Base-by-base conservation (phyloP, 192 early-diverging fungal species). In the Backusella australiensis region DNA sequence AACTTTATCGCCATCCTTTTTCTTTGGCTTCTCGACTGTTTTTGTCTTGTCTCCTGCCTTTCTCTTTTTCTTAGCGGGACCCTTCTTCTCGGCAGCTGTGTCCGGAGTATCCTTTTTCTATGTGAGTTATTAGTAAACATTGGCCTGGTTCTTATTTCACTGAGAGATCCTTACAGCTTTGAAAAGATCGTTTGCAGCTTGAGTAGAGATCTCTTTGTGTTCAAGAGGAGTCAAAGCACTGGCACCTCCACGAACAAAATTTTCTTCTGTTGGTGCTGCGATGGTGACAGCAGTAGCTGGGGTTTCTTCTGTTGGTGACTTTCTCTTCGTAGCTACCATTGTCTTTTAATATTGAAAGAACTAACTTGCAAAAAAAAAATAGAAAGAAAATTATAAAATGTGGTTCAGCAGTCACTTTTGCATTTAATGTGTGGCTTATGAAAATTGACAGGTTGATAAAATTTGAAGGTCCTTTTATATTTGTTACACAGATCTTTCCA, bases 181-280 rank as follows among this genome's bases (percentile, higher is more conserved):
- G 80, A 91, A 90, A 34, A 90, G 86, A 65, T 95, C 94, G 52
- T 87, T 80, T 66, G 94, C 91, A 32, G 89, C 95, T 77, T 94
- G 88, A 75, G 90, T 90, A 49, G 87, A 81, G 46, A 95, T 86
- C 77, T 95, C 95, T 41, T 93, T 88, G 81, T 89, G 87, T 80
- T 97, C 96, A 17, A 96, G 87, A 53, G 96, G 91, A 19, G 96
- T 94, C 77, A 96, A 83, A 8, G 86, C 90, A 36, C 88, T 89
- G 1, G 90, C 89, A 41, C 96, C 96, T 59, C 96, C 96, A 74
- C 96, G 91, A 63, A 95, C 95, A 77, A 97, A 97, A 73, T 94
- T 91, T 65, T 87, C 81, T 73, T 89, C 87, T 23, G 85, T 82
- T 26, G 81, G 78, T 14, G 77, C 68, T 63, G 75, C 78, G 23